Evolutionary conservation across 352 stramenopile genomes (phyloP).

Genomic region (Halophytophthora batemanensis): DNA sequence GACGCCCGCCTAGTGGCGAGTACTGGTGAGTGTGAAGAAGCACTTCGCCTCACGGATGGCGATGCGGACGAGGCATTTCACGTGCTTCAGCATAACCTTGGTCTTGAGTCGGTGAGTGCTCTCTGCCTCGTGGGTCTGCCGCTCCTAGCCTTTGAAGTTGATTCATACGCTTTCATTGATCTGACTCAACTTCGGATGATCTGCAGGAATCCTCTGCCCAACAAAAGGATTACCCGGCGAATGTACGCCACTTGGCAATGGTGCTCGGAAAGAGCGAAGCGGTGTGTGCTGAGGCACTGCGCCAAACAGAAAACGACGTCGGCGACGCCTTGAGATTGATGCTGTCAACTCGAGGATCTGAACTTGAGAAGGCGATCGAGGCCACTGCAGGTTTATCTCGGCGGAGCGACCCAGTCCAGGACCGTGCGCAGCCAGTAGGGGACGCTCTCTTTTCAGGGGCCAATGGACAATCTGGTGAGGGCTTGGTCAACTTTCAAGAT

Average conservation of each 20-base stretch:
- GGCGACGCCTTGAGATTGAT: constrained; percentile 55
- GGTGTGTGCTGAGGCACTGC: constrained; percentile 59
- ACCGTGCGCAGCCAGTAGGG: not conserved
- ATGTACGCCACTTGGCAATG: constrained; percentile 45
- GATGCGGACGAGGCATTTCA: constrained; percentile 31
- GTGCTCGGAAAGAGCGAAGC: constrained; percentile 45
- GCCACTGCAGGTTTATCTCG: too few relatives aligned
- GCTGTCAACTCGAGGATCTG: constrained; percentile 32
- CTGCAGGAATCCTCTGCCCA: constrained; percentile 2
- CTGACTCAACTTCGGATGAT: too few relatives aligned
- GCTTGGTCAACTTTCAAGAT: constrained; percentile 58
- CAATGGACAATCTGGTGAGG: constrained; percentile 9
- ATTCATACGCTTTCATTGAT: too few relatives aligned
- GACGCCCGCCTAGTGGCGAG: constrained; percentile 26
- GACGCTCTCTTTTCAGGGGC: not conserved
- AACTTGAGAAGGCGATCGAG: constrained; percentile 23
- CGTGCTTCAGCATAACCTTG: constrained; percentile 12
- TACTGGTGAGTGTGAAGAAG: constrained; percentile 40
- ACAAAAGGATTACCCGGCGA: constrained; percentile 31
- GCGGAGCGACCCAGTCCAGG: constrained; percentile 8
- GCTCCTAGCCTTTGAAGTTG: too few relatives aligned
- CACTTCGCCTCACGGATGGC: constrained; percentile 27
- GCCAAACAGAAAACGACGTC: constrained; percentile 47
- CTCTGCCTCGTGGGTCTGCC: too few relatives aligned
- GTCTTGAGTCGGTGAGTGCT: constrained; percentile 14